Base-by-base conservation (phyloP, 139 green algal species). In the Tetradesmus obliquus region DNA sequence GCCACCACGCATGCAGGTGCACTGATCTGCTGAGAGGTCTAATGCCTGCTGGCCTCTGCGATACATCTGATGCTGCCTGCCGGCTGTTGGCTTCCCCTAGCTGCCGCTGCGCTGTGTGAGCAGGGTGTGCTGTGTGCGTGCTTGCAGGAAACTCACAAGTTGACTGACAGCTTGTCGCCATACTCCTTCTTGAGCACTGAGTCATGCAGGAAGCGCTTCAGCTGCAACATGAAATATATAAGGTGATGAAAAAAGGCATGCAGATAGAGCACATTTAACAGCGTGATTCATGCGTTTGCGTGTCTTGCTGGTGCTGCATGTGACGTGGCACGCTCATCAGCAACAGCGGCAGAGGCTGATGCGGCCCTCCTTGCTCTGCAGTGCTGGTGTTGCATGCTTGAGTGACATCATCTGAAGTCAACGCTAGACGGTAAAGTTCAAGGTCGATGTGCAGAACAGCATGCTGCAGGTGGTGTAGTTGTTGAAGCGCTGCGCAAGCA, bases 191-290 rank as follows among this genome's bases (percentile, higher is more conserved):
- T 90, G 3, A 90, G 71, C 69, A 90, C 86, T 24, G 71, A 69
- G 17, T 90, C 86, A 55, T 90, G 24, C 0, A 90, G 32, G 55
- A 90, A 90, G 19, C 86, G 86, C 55, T 90, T 90, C 19, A 90
- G 22, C 86, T 90, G 71, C 71, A 90, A 13, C 24, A 82, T 5
- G 51, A 3, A 1, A 45, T 12, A 54, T 13, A 69, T 1, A 3
- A n/a, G 1, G 55, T 51, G 24, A 13, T 45, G 54, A 13, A 8
- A 51, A 7, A 8, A 86, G 9, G 53, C 19, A 10, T 84, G 2
- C 2, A 72, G 60, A 19, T 1, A 10, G 12, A 13, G 60, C 60
- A 10, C 60, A 10, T 45, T 45, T 45, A 45, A 45, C 32, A 45
- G 32, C 32, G 32, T 45, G 32, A 0, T 45, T 45, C n/a, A 45